Evolutionary conservation across 1,284 basidiomycete genomes (phyloP).

Genomic region (Rhodotorula sp.): DNA sequence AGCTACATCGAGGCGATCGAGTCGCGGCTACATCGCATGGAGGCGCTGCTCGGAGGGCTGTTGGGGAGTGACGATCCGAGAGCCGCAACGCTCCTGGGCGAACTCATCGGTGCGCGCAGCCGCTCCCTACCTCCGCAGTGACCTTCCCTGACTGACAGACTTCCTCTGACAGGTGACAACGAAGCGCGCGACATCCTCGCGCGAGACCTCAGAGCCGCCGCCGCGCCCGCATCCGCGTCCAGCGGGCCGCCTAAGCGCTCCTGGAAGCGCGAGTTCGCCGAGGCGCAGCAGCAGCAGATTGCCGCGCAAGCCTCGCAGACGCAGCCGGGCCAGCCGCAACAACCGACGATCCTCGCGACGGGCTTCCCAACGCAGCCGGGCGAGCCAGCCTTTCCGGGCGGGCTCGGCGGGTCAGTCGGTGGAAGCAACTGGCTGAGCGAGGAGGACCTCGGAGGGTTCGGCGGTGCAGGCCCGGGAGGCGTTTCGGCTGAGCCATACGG

Average conservation of each 20-base stretch:
- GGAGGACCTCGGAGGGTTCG: slow-evolving; percentile 1
- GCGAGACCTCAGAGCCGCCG: slow-evolving; percentile 42
- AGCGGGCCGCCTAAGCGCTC: slow-evolving; percentile 42
- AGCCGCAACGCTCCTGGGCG: slow-evolving; percentile 62
- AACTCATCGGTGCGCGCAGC: slow-evolving; percentile 54
- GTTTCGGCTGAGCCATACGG: neutral
- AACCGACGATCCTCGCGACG: slow-evolving; percentile 12
- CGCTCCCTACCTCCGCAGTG: neutral
- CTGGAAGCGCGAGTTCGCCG: slow-evolving; percentile 39
- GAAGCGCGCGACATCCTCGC: slow-evolving; percentile 47
- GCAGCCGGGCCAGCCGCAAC: neutral
- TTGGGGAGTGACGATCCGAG: slow-evolving; percentile 67
- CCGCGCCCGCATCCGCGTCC: slow-evolving; percentile 7
- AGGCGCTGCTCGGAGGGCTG: slow-evolving; percentile 71
- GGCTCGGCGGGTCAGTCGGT: neutral
- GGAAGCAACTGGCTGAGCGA: neutral
- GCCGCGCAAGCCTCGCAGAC: neutral
- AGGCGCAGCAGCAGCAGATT: slow-evolving; percentile 11
- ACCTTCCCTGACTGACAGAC: neutral
- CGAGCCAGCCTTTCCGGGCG: slow-evolving; percentile 4
- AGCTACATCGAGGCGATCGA: slow-evolving; percentile 90
- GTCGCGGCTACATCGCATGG: slow-evolving; percentile 79
- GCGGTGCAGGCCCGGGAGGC: neutral
- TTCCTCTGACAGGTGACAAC: slow-evolving; percentile 37
- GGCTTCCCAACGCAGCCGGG: slow-evolving; percentile 23